phyloP scores from a whole-genome alignment of 805 yeast genomes.

The Pichia sporocuriosa region DNA sequence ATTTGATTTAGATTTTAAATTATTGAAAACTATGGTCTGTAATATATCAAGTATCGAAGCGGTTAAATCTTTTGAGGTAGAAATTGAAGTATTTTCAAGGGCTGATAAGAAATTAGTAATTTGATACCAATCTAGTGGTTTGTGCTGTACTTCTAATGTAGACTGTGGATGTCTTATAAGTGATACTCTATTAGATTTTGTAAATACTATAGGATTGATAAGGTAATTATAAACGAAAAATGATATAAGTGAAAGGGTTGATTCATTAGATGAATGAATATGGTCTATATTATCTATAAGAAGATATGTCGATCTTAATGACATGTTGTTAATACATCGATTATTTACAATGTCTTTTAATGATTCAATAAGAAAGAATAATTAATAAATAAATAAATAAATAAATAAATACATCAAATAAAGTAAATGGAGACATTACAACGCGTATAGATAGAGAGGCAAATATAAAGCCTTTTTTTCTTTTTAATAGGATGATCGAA shows the following conservation, averaged over 20 bases:
- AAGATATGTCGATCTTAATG: conserved; percentile 4
- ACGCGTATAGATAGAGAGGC: no score
- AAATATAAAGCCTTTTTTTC: no score
- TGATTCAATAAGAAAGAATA: no score
- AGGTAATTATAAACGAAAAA: conserved; percentile 9
- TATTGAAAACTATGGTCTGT: background rate
- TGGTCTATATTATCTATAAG: conserved; percentile 1
- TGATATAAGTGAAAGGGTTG: background rate
- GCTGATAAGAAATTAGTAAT: background rate
- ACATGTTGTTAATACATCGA: no score
- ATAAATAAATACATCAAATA: background rate
- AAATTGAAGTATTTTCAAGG: background rate
- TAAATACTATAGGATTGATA: conserved; percentile 2
- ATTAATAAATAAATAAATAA: background rate
- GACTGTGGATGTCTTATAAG: background rate
- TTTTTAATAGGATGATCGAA: no score
- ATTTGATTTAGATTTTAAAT: background rate
- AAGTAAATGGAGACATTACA: no score
- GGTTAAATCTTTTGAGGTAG: background rate
- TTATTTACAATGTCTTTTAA: no score
- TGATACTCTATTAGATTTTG: conserved; percentile 7
- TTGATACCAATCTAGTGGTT: conserved; percentile 3
- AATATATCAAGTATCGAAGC: background rate
- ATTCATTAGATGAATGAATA: background rate
- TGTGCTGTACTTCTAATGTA: background rate